Conservation (phyloP, 345 rosid species). For the Gossypium stocksii region DNA sequence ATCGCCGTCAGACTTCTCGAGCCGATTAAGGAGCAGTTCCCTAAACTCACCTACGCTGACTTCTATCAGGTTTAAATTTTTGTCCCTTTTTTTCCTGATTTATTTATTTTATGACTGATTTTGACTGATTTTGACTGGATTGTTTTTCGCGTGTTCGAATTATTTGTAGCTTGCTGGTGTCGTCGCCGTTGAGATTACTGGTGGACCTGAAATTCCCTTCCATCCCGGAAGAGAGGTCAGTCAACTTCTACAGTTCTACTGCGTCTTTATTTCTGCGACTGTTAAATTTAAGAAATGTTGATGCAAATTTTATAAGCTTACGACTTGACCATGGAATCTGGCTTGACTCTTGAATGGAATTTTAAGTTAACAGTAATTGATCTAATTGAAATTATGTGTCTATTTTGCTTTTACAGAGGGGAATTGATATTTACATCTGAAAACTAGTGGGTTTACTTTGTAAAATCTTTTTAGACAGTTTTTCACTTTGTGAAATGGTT, state of each 20-base stretch:
- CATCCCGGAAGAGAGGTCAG: not conserved
- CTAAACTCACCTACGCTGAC: slow-evolving; percentile 61
- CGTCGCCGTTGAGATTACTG: not conserved
- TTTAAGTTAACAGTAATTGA: not conserved
- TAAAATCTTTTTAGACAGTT: too few relatives aligned
- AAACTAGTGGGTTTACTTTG: too few relatives aligned
- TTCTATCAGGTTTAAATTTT: slow-evolving; percentile 54
- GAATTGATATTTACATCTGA: too few relatives aligned
- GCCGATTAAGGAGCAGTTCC: slow-evolving; percentile 83
- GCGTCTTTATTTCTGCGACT: not conserved
- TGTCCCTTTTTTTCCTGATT: not conserved
- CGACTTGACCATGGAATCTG: not conserved
- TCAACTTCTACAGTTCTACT: not conserved
- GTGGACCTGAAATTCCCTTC: slow-evolving; percentile 4
- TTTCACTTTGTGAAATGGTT: not conserved
- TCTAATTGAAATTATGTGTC: not conserved
- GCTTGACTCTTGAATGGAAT: not conserved
- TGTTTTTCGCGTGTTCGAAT: not conserved
- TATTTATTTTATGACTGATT: not conserved
- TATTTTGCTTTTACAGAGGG: not conserved
- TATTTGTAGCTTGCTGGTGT: slow-evolving; percentile 6
- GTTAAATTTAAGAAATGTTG: not conserved
- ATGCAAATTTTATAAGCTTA: not conserved
- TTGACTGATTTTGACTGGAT: not conserved
- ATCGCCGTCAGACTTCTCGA: slow-evolving; percentile 78